Evolutionary conservation across 2,329 filamentous ascomycete genomes (phyloP).

Genomic region (Aspergillus proliferans): DNA sequence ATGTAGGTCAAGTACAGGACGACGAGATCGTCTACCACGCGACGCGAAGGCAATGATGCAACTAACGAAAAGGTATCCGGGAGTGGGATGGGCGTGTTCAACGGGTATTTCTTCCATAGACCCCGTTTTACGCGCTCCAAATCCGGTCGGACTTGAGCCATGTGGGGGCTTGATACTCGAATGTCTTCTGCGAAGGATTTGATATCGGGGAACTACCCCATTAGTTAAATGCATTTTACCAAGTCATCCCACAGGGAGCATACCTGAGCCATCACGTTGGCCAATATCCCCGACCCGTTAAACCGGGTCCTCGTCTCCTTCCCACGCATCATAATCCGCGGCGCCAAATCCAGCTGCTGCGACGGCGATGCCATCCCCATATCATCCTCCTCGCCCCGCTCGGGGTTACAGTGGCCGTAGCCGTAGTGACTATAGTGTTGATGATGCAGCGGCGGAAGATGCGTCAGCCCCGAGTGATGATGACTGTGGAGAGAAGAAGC

Average conservation of each 20-base stretch:
- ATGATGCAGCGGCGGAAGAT: too few species aligned
- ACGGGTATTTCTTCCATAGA: slow-evolving; percentile 22
- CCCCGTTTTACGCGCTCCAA: slow-evolving; percentile 28
- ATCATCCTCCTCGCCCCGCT: slow-evolving; percentile 13
- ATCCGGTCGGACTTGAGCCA: slow-evolving; percentile 29
- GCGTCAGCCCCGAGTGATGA: background rate
- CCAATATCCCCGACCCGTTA: slow-evolving; percentile 35
- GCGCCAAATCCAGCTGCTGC: slow-evolving; percentile 27
- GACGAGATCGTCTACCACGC: slow-evolving; percentile 32
- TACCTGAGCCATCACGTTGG: slow-evolving; percentile 36
- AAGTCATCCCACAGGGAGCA: background rate
- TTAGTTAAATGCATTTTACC: background rate
- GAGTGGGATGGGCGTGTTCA: slow-evolving; percentile 24
- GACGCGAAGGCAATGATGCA: slow-evolving; percentile 28
- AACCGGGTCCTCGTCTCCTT: slow-evolving; percentile 37
- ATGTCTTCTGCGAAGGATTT: slow-evolving; percentile 33
- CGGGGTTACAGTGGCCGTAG: slow-evolving; percentile 4
- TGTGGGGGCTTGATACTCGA: slow-evolving; percentile 28
- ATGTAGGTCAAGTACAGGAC: slow-evolving; percentile 34
- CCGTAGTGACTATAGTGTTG: background rate
- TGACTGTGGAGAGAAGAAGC: background rate
- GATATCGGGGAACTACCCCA: slow-evolving; percentile 33
- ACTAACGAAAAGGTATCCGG: slow-evolving; percentile 25
- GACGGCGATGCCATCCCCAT: slow-evolving; percentile 19
- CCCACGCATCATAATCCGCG: slow-evolving; percentile 32